Evolutionary conservation across 2,329 filamentous ascomycete species (phyloP).

Genomic region (Neophaeococcomyces mojaviensis): DNA sequence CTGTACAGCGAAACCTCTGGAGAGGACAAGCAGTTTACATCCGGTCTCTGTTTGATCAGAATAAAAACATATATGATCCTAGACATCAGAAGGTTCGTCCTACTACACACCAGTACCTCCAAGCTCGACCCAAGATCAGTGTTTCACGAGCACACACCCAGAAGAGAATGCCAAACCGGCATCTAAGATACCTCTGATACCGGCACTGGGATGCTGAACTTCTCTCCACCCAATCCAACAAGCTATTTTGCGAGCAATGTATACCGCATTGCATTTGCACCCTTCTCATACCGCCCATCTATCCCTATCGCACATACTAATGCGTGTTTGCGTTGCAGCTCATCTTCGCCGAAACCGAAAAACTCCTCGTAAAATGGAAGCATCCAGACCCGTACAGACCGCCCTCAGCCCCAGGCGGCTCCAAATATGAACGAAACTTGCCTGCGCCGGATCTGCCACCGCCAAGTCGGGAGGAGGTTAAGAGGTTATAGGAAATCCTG

Average conservation of each 20-base stretch:
- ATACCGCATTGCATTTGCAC: no score
- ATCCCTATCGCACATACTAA: slow-evolving; percentile 17
- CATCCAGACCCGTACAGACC: slow-evolving; percentile 88
- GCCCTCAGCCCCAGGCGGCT: slow-evolving; percentile 89
- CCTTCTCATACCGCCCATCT: no score
- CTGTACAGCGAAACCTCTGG: slow-evolving; percentile 87
- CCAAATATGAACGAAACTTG: slow-evolving; percentile 92
- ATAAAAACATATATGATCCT: slow-evolving; percentile 74
- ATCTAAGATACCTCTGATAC: no score
- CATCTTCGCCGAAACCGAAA: slow-evolving; percentile 79
- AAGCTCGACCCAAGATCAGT: background rate
- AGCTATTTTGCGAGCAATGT: no score
- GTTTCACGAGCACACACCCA: background rate
- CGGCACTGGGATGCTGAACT: no score
- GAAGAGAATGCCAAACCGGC: background rate
- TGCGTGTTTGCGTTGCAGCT: slow-evolving; percentile 52
- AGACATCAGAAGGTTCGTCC: slow-evolving; percentile 70
- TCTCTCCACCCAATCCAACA: no score
- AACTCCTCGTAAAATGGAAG: slow-evolving; percentile 86
- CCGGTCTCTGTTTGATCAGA: slow-evolving; percentile 86
- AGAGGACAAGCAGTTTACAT: slow-evolving; percentile 95
- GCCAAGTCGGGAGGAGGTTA: slow-evolving; percentile 25
- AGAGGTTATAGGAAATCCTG: slow-evolving; percentile 16
- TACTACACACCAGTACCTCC: background rate
- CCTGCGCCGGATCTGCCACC: slow-evolving; percentile 65